Evolutionary conservation across 2,329 filamentous ascomycete genomes (phyloP).

Genomic region (Ascochyta viciae-villosae): DNA sequence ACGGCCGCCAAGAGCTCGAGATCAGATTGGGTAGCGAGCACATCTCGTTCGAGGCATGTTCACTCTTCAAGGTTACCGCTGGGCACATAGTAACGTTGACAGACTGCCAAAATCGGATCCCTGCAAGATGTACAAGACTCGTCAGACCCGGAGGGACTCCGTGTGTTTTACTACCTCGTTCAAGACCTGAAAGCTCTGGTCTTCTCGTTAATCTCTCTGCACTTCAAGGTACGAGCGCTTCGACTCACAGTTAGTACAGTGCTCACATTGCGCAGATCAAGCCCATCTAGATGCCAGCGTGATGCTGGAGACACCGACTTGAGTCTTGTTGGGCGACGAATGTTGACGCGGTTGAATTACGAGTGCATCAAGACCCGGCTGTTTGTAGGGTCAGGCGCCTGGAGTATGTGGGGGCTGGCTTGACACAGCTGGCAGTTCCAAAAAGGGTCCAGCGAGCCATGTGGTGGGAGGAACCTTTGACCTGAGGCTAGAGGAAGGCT

Average conservation of each 20-base stretch:
- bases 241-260: background rate
- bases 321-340: slow-evolving; percentile 20
- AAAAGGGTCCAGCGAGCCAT: slow-evolving; percentile 4
- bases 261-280: slow-evolving; percentile 63
- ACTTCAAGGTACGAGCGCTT: slow-evolving; percentile 78
- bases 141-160: slow-evolving; percentile 90
- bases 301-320: slow-evolving; percentile 1
- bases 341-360: slow-evolving; percentile 11
- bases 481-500: background rate
- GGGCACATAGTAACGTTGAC: slow-evolving; percentile 29
- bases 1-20: slow-evolving; percentile 94
- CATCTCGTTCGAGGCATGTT: slow-evolving; percentile 90
- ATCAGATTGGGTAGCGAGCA: slow-evolving; percentile 93
- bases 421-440: background rate
- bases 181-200: slow-evolving; percentile 96
- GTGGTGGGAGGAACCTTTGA: background rate
- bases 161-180: slow-evolving; percentile 98
- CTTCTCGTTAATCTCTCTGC: slow-evolving; percentile 92
- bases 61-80: background rate
- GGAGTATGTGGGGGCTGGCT: slow-evolving; percentile 10
- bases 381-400: slow-evolving; percentile 9
- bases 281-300: slow-evolving; percentile 62
- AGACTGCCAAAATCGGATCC: slow-evolving; percentile 98
- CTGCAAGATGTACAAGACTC: slow-evolving; percentile 96
- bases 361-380: slow-evolving; percentile 11